phyloP scores from a whole-genome alignment of 352 stramenopile species.

The Pythium periplocum region DNA sequence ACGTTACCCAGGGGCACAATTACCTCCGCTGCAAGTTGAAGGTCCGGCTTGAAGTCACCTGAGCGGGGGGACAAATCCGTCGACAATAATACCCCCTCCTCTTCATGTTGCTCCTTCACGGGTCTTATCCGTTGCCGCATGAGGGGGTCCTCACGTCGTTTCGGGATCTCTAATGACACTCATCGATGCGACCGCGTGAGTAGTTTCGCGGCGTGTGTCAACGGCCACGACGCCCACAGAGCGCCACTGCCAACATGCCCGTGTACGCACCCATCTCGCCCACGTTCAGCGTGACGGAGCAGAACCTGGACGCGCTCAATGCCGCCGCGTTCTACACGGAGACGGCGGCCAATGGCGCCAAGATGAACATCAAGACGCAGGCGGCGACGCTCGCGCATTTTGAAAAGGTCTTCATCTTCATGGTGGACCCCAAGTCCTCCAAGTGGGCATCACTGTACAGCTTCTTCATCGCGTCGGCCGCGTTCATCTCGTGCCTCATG shows the following conservation, averaged over 20 bases:
- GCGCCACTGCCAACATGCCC: constrained; percentile 25
- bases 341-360: constrained; percentile 25
- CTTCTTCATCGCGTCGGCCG: constrained; percentile 62
- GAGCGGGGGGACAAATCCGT: too few species aligned
- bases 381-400: constrained; percentile 46
- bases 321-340: constrained; percentile 50
- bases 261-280: constrained; percentile 56
- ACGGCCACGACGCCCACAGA: too few species aligned
- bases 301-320: constrained; percentile 44
- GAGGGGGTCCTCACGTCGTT: not conserved
- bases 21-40: too few species aligned
- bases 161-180: constrained; percentile 4
- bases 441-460: constrained; percentile 57
- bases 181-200: too few species aligned
- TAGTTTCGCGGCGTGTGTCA: too few species aligned
- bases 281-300: constrained; percentile 51
- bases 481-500: constrained; percentile 68
- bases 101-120: not conserved
- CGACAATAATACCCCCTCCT: too few species aligned
- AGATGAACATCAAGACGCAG: constrained; percentile 16
- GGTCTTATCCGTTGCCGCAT: not conserved
- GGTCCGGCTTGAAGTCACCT: too few species aligned
- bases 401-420: constrained; percentile 61
- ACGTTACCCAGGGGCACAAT: too few species aligned
- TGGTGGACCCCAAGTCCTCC: constrained; percentile 69